These are phyloP conservation scores for Vachellia collinsii DNA, from an alignment of 306 rosid genomes.

Conservation along the genomic window DNA sequence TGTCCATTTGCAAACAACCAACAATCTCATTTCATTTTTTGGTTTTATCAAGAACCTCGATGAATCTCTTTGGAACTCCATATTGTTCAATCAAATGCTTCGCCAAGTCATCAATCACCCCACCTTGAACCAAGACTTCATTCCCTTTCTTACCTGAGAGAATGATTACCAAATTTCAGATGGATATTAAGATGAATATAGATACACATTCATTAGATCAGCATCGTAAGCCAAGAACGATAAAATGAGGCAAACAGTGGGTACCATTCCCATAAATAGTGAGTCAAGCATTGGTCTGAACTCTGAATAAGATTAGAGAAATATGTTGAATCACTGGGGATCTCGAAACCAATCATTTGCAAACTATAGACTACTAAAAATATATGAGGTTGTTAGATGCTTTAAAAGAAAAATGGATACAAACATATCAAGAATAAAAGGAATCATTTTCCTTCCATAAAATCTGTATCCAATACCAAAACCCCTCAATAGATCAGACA, in stretches of 20 bases:
- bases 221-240: background rate
- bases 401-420: background rate
- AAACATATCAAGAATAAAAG: background rate
- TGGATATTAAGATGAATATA: background rate
- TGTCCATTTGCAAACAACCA: constrained; percentile 25
- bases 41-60: constrained; percentile 91
- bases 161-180: constrained; percentile 9
- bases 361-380: background rate
- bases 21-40: constrained; percentile 47
- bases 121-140: constrained; percentile 92
- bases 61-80: constrained; percentile 88
- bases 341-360: background rate
- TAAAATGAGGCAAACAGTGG: background rate
- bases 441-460: background rate
- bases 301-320: background rate
- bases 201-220: background rate
- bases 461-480: background rate
- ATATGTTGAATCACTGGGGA: background rate
- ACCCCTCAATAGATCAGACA: background rate
- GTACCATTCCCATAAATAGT: background rate
- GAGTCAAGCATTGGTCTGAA: background rate
- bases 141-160: constrained; percentile 86
- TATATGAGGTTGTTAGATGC: background rate
- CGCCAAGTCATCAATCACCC: constrained; percentile 84
- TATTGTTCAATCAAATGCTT: constrained; percentile 85